Base-by-base conservation (phyloP, 306 rosid species). In the Calophaca sinica region DNA sequence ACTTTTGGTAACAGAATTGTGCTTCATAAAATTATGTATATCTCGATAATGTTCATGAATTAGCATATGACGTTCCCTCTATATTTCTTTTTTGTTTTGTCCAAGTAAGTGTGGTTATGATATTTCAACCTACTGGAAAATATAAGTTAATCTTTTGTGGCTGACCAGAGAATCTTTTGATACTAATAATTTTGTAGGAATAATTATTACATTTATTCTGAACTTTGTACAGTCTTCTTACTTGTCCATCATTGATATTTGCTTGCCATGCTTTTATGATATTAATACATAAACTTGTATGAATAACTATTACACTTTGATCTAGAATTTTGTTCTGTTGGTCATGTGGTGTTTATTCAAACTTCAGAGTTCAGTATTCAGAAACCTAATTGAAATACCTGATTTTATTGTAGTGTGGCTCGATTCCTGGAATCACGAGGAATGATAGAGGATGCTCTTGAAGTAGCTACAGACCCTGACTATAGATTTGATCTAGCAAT, bases 381-480 rank as follows among this genome's bases (percentile, higher is more conserved):
- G 20, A 59, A 65, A 77, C 68, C 53, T 84, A 35, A 80, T 83
- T 77, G 50, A 32, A 28, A 44, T 44, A 62, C 68, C 42, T 79
- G 53, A 39, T 77, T 61, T 78, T 32, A 77, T 83, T 77, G 44
- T 59, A 94, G 99, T 58, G 99, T 94, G 88, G 98, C 99, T 79
- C 97, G 65, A 76, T 94, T 94, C 91, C 75, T 94, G 90, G 99
- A 94, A 81, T 88, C 99, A 75, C 96, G 99, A 45, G 97, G 98
- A 65, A 94, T 94, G 99, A 86, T 90, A 75, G 99, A 90, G 88
- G 97, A 92, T 48, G 97, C 99, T 75, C 93, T 94, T 60, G 96
- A 90, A 85, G 99, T 94, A 59, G 99, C 99, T 28, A 92, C 96
- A 11, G 99, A 94, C 80, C 93, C 94, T 77, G 99, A 94, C 68